A percentile compares a stretch with the other conserved stretches of the same genome.
phyloP scores from a whole-genome alignment of 2,329 filamentous ascomycete genomes.

The Macrophomina phaseolina region DNA sequence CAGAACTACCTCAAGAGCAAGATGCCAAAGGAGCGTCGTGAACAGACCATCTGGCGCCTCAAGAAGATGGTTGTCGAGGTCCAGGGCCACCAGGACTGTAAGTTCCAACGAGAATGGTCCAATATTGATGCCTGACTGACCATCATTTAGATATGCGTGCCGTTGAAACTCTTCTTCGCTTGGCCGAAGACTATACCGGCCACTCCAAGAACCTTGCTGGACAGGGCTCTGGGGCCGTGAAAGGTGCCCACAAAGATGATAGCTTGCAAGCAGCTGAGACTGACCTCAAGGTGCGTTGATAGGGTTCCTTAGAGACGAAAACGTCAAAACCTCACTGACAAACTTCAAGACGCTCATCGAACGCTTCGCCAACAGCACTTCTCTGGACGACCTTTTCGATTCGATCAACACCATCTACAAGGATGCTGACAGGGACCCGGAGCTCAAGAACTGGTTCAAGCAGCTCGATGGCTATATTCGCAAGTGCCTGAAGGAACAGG shows the following conservation, averaged over 20 bases:
- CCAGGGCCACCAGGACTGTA: conserved; percentile 90
- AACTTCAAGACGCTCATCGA: conserved; percentile 77
- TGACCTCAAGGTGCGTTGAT: conserved; percentile 71
- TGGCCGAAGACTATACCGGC: conserved; percentile 83
- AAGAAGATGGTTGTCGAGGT: conserved; percentile 99
- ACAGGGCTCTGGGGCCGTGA: conserved; percentile 70
- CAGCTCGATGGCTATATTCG: conserved; percentile 77
- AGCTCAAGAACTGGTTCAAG: conserved; percentile 90
- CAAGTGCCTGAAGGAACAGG: conserved; percentile 84
- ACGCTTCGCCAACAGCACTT: conserved; percentile 94
- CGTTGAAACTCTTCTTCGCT: conserved; percentile 81
- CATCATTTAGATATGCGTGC: conserved; percentile 71
- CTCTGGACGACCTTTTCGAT: conserved; percentile 82
- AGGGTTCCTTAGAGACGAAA: conserved; percentile 42
- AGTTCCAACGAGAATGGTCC: conserved; percentile 35
- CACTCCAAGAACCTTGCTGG: conserved; percentile 71
- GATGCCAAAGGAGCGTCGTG: conserved; percentile 88
- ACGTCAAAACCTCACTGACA: conserved; percentile 56
- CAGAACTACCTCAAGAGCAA: conserved; percentile 83
- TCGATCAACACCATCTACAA: conserved; percentile 84
- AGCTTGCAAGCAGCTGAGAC: conserved; percentile 74
- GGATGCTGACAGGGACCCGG: conserved; percentile 83
- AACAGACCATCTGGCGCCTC: conserved; percentile 87
- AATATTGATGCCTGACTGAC: conserved; percentile 34
- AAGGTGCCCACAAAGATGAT: conserved; percentile 71